Evolutionary conservation across 805 yeast species (phyloP).

Genomic region (Helenozyma baotianmanensis): DNA sequence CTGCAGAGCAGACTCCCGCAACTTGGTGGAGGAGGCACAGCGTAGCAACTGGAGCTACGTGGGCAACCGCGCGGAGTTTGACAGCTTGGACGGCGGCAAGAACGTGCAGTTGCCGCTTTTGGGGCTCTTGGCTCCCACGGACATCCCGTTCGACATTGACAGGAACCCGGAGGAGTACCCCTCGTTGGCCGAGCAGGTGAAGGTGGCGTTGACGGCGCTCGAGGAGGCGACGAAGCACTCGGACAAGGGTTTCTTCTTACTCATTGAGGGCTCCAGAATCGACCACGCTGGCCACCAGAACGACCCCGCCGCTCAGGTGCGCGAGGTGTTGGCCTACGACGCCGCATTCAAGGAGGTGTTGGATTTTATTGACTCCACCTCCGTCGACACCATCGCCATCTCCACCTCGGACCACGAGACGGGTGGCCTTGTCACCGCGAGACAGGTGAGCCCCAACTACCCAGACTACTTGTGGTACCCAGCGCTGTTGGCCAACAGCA

Average conservation of each 20-base stretch:
- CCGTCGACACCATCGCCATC: conserved; percentile 71
- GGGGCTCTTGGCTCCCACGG: conserved; percentile 68
- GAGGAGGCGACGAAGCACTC: conserved; percentile 62
- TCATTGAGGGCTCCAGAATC: conserved; percentile 89
- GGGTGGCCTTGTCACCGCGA: conserved; percentile 86
- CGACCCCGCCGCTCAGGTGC: conserved; percentile 91
- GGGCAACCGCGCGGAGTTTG: conserved; percentile 56
- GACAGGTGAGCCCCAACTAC: conserved; percentile 60
- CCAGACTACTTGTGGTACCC: conserved; percentile 93
- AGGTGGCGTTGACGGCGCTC: conserved; percentile 68
- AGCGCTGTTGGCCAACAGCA: conserved; percentile 60
- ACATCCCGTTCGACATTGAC: conserved; percentile 84
- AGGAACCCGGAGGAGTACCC: conserved; percentile 61
- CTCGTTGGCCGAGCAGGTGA: conserved; percentile 72
- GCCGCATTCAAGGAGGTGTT: conserved; percentile 72
- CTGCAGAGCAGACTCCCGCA: conserved; percentile 65
- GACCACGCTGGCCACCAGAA: conserved; percentile 95
- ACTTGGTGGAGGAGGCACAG: conserved; percentile 63
- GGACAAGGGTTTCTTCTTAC: conserved; percentile 78
- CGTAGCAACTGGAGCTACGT: conserved; percentile 54
- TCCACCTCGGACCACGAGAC: conserved; percentile 95
- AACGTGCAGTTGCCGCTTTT: conserved; percentile 73
- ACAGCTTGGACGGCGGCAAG: conserved; percentile 47
- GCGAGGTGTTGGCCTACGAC: conserved; percentile 86
- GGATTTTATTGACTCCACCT: conserved; percentile 62